Conservation (phyloP, 1,284 basidiomycete genomes). For the Cystobasidiaceae sp. region DNA sequence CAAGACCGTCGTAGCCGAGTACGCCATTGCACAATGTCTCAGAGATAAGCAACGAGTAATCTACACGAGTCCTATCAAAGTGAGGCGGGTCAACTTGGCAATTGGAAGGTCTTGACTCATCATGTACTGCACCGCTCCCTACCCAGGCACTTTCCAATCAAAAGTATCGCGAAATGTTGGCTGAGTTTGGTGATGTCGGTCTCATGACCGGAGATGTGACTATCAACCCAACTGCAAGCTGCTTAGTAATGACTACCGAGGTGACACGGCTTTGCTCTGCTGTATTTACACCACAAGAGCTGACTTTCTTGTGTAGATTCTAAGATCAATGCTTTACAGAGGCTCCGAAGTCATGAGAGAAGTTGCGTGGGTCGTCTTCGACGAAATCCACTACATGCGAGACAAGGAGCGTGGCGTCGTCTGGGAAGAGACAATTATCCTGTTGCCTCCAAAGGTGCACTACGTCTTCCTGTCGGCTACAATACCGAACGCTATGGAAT, state of each 20-base stretch:
- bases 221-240: constrained; percentile 93
- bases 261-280: constrained; percentile 50
- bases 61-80: constrained; percentile 99
- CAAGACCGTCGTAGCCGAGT: constrained; percentile 98
- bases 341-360: constrained; percentile 99
- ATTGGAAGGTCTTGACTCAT: too few relatives aligned
- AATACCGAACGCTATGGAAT: constrained; percentile 99
- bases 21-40: constrained; percentile 95
- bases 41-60: constrained; percentile 90
- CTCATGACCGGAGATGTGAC: constrained; percentile 99
- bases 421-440: constrained; percentile 81
- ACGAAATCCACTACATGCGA: constrained; percentile 99
- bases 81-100: too few relatives aligned
- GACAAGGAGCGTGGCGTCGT: constrained; percentile 70
- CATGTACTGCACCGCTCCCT: too few relatives aligned
- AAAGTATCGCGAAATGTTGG: constrained; percentile 96
- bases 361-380: constrained; percentile 99
- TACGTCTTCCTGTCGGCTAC: constrained; percentile 99
- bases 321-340: constrained; percentile 97
- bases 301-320: constrained; percentile 59
- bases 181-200: constrained; percentile 95
- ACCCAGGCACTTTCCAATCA: constrained; percentile 88
- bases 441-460: constrained; percentile 90
- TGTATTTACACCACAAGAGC: not conserved
- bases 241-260: constrained; percentile 99